Conservation (phyloP, 2,329 filamentous ascomycete species). For the Talaromyces albobiverticillius region DNA sequence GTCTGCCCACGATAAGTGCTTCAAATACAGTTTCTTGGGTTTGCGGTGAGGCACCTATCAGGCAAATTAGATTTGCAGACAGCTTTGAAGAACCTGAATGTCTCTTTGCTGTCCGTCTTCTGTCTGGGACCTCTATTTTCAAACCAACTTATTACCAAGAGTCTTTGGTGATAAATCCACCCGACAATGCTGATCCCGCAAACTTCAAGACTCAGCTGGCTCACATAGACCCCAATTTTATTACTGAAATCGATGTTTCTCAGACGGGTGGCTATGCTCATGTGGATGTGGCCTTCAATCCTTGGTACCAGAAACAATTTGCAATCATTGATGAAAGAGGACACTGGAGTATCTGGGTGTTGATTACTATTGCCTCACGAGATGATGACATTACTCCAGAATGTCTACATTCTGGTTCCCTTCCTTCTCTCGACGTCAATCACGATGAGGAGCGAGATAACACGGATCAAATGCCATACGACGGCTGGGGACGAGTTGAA, state of each 20-base stretch:
- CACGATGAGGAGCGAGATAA: conserved; percentile 15
- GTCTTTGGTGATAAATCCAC: conserved; percentile 21
- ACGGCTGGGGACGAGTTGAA: conserved; percentile 44
- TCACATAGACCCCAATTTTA: conserved; percentile 45
- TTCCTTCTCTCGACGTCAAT: conserved; percentile 23
- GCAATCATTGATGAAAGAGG: conserved; percentile 54
- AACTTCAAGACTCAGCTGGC: conserved; percentile 31
- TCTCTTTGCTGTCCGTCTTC: conserved; percentile 50
- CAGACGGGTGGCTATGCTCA: conserved; percentile 49
- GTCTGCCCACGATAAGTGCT: conserved; percentile 48
- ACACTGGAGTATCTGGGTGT: conserved; percentile 52
- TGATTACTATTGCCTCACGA: conserved; percentile 32
- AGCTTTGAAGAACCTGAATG: conserved; percentile 28
- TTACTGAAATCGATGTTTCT: conserved; percentile 42
- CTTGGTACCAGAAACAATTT: conserved; percentile 56
- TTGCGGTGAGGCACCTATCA: conserved; percentile 45
- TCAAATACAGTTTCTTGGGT: neutral
- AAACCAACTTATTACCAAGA: conserved; percentile 37
- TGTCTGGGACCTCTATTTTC: conserved; percentile 47
- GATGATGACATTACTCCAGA: conserved; percentile 24
- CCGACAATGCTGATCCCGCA: neutral
- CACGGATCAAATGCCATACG: conserved; percentile 25
- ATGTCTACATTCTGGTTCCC: conserved; percentile 28
- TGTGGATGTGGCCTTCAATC: conserved; percentile 58
- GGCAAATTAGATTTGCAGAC: conserved; percentile 53